Evolutionary conservation across 495 filamentous ascomycete genomes (phyloP), one percentile per base, ranked within the genome.

Genomic region (Endocarpon pusillum): DNA sequence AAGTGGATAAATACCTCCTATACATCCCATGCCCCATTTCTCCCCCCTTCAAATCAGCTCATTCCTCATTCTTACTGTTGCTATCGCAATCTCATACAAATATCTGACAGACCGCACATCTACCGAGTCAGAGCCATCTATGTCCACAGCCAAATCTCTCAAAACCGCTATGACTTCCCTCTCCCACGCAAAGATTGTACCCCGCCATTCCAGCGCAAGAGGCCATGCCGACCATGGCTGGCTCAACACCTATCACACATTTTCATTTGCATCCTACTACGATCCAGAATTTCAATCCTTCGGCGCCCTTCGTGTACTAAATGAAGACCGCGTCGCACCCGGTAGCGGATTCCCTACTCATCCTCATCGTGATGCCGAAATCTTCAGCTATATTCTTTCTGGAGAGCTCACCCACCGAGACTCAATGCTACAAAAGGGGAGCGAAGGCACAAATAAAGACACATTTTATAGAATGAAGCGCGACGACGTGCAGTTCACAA

Each of bases 191-290:
- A 73, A 67, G 42, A 72, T 81, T 49, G 62, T 64, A 18, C 61
- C 65, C 16, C 75, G 73, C 44, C 64, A 57, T 41, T 78, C 72
- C 21, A 47, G 48, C 23, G 62, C 66, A 20, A 66, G 80, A 30
- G 81, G 79, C 24, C 78, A 85, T 49, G 63, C 68, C 37, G 75
- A 83, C 51, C 75, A 78, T 52, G 78, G 75, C 49, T 87, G 80
- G 80, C 70, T 85, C n/a, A 75, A 85, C 52, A 73, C 69, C 16
- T 84, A 75, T 58, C 81, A 86, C 59, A 81, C 75, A 36, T 86
- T 91, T 65, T 69, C 64, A 53, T 85, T 86, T 49, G 78, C 78
- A 37, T 53, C 55, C 39, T 85, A 83, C 65, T 69, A 71, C 56
- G 67, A 81, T 52, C 74, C 73, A 21, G 40, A 46, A 1, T 75